phyloP scores from a whole-genome alignment of 2,329 filamentous ascomycete genomes.

The Erysiphe pulchra region DNA sequence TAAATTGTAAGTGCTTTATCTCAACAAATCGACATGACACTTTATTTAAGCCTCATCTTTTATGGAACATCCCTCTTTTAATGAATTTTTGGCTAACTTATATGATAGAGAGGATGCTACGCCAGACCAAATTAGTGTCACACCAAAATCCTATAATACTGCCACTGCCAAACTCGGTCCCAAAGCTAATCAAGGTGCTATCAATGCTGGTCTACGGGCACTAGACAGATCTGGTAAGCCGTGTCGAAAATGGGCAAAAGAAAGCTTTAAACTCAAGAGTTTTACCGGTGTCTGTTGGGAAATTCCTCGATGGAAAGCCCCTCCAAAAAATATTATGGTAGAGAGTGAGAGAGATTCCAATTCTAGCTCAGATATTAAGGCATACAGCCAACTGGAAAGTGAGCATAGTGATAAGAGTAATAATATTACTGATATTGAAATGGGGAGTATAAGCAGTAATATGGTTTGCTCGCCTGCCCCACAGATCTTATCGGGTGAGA shows the following conservation, averaged over 20 bases:
- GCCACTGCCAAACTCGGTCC: slow-evolving; percentile 52
- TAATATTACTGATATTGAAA: slow-evolving; percentile 32
- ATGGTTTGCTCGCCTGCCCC: slow-evolving; percentile 22
- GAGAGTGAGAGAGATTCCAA: slow-evolving; percentile 21
- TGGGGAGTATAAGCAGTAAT: slow-evolving; percentile 20
- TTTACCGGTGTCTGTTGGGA: slow-evolving; percentile 77
- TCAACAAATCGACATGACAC: too few relatives aligned
- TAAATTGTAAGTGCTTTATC: slow-evolving; percentile 44
- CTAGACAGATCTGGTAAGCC: slow-evolving; percentile 81
- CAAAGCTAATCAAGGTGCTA: slow-evolving; percentile 89
- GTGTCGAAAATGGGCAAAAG: slow-evolving; percentile 74
- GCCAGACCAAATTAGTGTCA: slow-evolving; percentile 26
- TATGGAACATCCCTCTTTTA: background rate
- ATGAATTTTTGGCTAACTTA: slow-evolving; percentile 1
- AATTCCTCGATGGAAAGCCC: slow-evolving; percentile 59
- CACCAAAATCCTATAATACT: slow-evolving; percentile 16
- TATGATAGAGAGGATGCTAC: slow-evolving; percentile 31
- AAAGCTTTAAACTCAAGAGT: slow-evolving; percentile 63
- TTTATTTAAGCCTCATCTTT: background rate
- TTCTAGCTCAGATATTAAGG: slow-evolving; percentile 29
- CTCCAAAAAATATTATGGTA: slow-evolving; percentile 25
- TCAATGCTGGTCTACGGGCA: slow-evolving; percentile 85
- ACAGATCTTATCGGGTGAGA: background rate
- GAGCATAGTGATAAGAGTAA: slow-evolving; percentile 32
- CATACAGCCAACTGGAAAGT: slow-evolving; percentile 27